A percentile compares a stretch with the other conserved stretches of the same genome.
Evolutionary conservation across 1,139 yeast genomes (phyloP).

Genomic region (Zygosaccharomyces pseudobailii): DNA sequence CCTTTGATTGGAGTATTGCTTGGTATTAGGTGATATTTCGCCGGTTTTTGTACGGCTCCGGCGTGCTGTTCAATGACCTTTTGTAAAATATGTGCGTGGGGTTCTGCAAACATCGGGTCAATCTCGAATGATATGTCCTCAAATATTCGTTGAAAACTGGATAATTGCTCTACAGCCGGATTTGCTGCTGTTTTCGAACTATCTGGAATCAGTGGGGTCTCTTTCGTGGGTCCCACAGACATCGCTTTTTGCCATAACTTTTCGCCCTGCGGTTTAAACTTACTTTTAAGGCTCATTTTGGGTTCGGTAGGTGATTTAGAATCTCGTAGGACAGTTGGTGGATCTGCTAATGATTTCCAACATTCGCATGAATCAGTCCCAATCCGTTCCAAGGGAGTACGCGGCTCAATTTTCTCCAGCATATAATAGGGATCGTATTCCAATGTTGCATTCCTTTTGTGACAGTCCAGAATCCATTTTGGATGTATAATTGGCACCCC

Average conservation of each 20-base stretch:
- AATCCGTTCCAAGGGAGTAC: slow-evolving; percentile 26
- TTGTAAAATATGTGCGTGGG: slow-evolving; percentile 20
- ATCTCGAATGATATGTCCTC: slow-evolving; percentile 14
- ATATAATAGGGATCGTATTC: slow-evolving; percentile 46
- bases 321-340: slow-evolving; percentile 3
- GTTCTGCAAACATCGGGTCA: slow-evolving; percentile 16
- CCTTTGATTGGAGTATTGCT: slow-evolving; percentile 18
- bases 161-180: not conserved
- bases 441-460: slow-evolving; percentile 56
- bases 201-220: not conserved
- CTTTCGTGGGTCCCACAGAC: slow-evolving; percentile 6
- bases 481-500: slow-evolving; percentile 61
- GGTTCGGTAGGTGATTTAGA: slow-evolving; percentile 22
- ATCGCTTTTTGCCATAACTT: slow-evolving; percentile 27
- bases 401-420: slow-evolving; percentile 31
- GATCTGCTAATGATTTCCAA: slow-evolving; percentile 40
- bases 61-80: slow-evolving; percentile 27
- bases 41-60: slow-evolving; percentile 15
- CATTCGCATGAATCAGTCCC: slow-evolving; percentile 50
- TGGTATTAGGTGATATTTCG: slow-evolving; percentile 20
- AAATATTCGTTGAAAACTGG: slow-evolving; percentile 10
- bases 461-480: slow-evolving; percentile 64
- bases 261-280: slow-evolving; percentile 24
- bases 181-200: not conserved
- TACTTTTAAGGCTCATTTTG: slow-evolving; percentile 10